A percentile compares a stretch with the other conserved stretches of the same genome.
Conservation (phyloP, 305 asterid species). For the Plantago rigida region DNA sequence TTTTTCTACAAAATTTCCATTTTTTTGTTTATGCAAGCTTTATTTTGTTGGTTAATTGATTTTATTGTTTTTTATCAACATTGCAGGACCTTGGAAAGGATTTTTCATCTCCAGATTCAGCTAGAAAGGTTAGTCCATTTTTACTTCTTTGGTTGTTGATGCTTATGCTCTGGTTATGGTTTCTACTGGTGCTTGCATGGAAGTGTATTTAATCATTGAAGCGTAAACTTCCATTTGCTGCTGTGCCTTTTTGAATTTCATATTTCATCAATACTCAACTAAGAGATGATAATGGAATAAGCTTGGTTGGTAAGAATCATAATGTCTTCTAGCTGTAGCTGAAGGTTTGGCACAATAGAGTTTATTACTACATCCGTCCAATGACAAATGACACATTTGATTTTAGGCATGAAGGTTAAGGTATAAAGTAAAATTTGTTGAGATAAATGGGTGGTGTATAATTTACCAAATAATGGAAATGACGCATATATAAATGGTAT, state of each 20-base stretch:
- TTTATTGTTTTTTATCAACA: background rate
- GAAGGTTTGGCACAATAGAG: background rate
- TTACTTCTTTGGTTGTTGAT: background rate
- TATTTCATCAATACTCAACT: too few relatives aligned
- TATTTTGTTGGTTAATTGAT: background rate
- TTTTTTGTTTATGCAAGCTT: background rate
- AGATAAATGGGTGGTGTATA: too few relatives aligned
- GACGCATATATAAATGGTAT: too few relatives aligned
- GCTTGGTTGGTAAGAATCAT: background rate
- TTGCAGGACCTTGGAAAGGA: slow-evolving; percentile 77
- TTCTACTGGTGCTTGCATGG: background rate
- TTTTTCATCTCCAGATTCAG: slow-evolving; percentile 57
- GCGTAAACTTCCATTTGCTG: background rate
- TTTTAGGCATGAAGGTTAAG: too few relatives aligned
- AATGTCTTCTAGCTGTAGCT: background rate
- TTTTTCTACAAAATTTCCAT: background rate
- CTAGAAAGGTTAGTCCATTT: slow-evolving; percentile 53
- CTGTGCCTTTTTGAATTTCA: background rate
- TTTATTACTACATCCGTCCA: too few relatives aligned
- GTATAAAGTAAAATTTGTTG: too few relatives aligned
- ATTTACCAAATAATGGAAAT: too few relatives aligned
- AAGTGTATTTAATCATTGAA: background rate
- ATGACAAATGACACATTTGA: too few relatives aligned
- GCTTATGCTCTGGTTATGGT: background rate
- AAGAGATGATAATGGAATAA: background rate